phyloP scores from a whole-genome alignment of 805 yeast species.

The Wickerhamiella australiensis region DNA sequence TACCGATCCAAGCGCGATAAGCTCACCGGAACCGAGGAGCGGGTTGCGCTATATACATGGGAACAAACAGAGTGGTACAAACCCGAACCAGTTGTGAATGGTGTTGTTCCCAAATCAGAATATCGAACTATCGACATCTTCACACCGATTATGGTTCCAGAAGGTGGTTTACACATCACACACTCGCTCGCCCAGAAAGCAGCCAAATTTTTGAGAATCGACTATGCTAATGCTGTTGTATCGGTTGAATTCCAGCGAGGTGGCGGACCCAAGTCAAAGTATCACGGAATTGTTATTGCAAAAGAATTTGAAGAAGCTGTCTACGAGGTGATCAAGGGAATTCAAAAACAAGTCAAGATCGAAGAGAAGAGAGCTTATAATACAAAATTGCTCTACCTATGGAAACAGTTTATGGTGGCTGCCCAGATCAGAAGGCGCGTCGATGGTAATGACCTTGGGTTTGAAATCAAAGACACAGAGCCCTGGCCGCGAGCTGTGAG shows the following conservation, averaged over 20 bases:
- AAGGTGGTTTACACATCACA: slow-evolving; percentile 53
- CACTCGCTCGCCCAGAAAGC: slow-evolving; percentile 49
- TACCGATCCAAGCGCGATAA: slow-evolving; percentile 25
- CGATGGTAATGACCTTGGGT: slow-evolving; percentile 20
- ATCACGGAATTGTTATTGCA: slow-evolving; percentile 69
- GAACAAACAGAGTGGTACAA: slow-evolving; percentile 61
- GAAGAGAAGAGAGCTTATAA: slow-evolving; percentile 33
- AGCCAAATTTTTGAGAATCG: slow-evolving; percentile 56
- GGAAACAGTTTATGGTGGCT: slow-evolving; percentile 30
- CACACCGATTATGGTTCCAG: slow-evolving; percentile 69
- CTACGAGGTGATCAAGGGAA: slow-evolving; percentile 36
- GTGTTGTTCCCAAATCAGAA: slow-evolving; percentile 59
- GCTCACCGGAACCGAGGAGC: slow-evolving; percentile 18
- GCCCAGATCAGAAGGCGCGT: slow-evolving; percentile 24
- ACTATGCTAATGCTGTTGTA: slow-evolving; percentile 76
- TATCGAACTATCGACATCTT: slow-evolving; percentile 80
- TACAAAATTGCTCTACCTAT: slow-evolving; percentile 28
- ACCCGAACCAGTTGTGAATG: slow-evolving; percentile 57
- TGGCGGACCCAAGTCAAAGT: slow-evolving; percentile 38
- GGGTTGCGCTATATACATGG: slow-evolving; percentile 48
- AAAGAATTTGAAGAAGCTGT: slow-evolving; percentile 50
- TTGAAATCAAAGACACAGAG: slow-evolving; percentile 5
- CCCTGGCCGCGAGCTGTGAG: slow-evolving; percentile 5
- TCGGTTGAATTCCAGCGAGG: slow-evolving; percentile 58
- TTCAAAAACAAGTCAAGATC: slow-evolving; percentile 37